Evolutionary conservation across 306 rosid genomes (phyloP).

Genomic region (Vigna unguiculata): DNA sequence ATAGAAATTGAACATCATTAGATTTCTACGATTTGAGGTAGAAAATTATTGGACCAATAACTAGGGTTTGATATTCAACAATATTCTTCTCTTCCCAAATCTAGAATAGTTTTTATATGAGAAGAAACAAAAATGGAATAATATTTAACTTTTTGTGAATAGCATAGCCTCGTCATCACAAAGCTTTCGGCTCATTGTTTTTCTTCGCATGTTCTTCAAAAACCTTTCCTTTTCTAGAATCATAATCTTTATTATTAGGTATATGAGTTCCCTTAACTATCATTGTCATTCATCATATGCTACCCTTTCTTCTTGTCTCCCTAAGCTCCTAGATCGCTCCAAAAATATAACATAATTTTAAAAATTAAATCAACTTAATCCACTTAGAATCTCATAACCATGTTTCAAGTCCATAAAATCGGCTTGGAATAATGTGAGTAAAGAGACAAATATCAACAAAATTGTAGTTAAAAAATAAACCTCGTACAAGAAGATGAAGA

Average conservation of each 20-base stretch:
- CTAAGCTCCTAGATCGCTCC: neutral
- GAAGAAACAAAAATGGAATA: neutral
- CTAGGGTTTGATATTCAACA: neutral
- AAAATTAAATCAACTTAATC: conserved; percentile 1
- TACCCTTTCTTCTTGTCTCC: neutral
- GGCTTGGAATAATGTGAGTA: neutral
- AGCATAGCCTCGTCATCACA: neutral
- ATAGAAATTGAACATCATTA: neutral
- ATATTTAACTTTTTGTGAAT: neutral
- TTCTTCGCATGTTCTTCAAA: neutral
- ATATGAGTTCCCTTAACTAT: neutral
- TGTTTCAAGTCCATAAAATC: conserved; percentile 4
- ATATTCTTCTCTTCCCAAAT: neutral
- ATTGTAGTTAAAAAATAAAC: neutral
- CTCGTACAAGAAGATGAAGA: neutral
- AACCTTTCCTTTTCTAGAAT: conserved; percentile 18
- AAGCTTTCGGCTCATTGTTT: conserved; percentile 36
- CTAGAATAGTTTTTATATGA: neutral
- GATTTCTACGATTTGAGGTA: neutral
- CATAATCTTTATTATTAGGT: conserved; percentile 3
- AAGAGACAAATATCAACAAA: neutral
- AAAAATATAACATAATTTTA: neutral
- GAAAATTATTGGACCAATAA: neutral
- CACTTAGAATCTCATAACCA: neutral
- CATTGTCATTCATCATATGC: conserved; percentile 34